Evolutionary conservation across 257 asterid species (phyloP).

Genomic region (Oldenlandia corymbosa): DNA sequence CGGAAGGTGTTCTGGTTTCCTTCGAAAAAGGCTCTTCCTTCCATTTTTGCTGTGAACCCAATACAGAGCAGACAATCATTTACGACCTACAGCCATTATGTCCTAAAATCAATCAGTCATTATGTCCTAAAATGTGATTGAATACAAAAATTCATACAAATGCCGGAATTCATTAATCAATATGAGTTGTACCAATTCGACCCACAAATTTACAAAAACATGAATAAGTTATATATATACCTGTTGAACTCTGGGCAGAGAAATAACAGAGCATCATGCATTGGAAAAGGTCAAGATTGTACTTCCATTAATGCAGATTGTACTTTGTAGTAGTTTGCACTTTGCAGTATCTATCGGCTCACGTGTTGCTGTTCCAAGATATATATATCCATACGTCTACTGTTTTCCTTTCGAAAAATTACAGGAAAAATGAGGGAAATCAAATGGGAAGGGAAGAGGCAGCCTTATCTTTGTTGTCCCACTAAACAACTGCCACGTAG

Average conservation of each 20-base stretch:
- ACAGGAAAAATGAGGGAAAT: too few relatives aligned
- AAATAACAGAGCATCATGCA: neutral
- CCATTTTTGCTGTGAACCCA: neutral
- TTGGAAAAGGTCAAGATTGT: neutral
- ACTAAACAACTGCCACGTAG: conserved; percentile 13
- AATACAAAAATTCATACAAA: too few relatives aligned
- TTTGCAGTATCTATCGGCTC: too few relatives aligned
- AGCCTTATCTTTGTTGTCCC: conserved; percentile 18
- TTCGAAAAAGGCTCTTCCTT: conserved; percentile 1
- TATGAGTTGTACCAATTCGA: neutral
- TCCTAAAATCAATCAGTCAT: neutral
- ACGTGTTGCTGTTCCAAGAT: neutral
- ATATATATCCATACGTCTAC: too few relatives aligned
- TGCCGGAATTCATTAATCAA: neutral
- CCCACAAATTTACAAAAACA: too few relatives aligned
- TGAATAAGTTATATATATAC: neutral
- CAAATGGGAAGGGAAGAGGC: neutral
- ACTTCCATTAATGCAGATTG: conserved; percentile 10
- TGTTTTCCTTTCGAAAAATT: too few relatives aligned
- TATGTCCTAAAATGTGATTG: too few relatives aligned
- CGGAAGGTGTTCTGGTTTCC: conserved; percentile 1
- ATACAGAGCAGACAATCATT: neutral
- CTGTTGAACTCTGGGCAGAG: neutral
- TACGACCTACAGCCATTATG: neutral
- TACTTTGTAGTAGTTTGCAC: too few relatives aligned